phyloP scores from a whole-genome alignment of 192 early-diverging fungal species.

The Piromyces finnis region DNA sequence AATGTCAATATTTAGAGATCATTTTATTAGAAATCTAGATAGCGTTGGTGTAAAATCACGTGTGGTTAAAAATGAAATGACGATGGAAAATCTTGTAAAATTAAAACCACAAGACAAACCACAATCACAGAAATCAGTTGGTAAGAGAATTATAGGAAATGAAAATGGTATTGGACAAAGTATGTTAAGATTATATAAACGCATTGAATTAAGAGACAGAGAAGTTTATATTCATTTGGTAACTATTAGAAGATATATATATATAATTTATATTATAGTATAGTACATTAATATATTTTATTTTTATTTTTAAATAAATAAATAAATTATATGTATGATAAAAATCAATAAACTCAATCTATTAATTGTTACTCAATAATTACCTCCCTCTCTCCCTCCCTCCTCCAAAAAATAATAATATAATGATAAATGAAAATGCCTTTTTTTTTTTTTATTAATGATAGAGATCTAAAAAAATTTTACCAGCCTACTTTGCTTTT shows the following conservation, averaged over 20 bases:
- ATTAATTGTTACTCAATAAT: no score
- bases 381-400: no score
- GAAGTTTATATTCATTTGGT: neutral
- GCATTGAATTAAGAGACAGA: neutral
- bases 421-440: no score
- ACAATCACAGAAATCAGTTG: neutral
- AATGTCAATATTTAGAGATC: conserved; percentile 56
- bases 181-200: neutral
- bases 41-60: conserved; percentile 2
- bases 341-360: no score
- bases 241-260: no score
- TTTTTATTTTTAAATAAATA: no score
- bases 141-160: neutral
- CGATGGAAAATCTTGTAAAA: neutral
- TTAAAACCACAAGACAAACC: neutral
- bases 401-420: no score
- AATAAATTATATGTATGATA: no score
- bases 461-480: neutral
- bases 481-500: neutral
- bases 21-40: conserved; percentile 60
- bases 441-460: no score
- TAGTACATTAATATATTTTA: no score
- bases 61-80: neutral
- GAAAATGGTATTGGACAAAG: neutral
- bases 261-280: no score